These are phyloP conservation scores for Pythium angustatum DNA, from an alignment of 352 stramenopile species.

Conservation along the genomic window DNA sequence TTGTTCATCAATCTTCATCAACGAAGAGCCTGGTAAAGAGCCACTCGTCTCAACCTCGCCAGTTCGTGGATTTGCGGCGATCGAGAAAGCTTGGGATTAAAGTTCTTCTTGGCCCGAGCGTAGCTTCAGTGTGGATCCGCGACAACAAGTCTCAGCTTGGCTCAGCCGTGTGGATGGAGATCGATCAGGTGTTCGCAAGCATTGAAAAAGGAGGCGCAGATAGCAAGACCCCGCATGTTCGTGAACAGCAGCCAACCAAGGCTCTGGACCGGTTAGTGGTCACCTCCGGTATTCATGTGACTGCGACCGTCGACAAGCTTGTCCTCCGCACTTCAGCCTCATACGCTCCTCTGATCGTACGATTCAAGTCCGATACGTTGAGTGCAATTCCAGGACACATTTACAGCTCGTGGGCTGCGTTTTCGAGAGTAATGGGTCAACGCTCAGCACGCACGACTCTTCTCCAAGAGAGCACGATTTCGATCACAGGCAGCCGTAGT, in stretches of 20 bases:
- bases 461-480: constrained; percentile 51
- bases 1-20: not conserved
- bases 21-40: not conserved
- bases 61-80: not conserved
- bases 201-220: constrained; percentile 40
- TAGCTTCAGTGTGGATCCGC: constrained; percentile 58
- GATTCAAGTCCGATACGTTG: constrained; percentile 41
- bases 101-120: constrained; percentile 62
- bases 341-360: constrained; percentile 39
- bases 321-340: constrained; percentile 45
- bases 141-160: not conserved
- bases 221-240: not conserved
- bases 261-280: constrained; percentile 48
- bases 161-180: constrained; percentile 40
- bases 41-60: not conserved
- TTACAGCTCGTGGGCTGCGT: constrained; percentile 51
- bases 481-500: constrained; percentile 12
- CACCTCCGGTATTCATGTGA: constrained; percentile 41
- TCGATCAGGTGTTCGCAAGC: constrained; percentile 68
- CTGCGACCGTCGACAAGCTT: constrained; percentile 70
- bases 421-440: constrained; percentile 42
- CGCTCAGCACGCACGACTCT: constrained; percentile 49
- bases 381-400: constrained; percentile 41
- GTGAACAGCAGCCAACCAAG: not conserved
- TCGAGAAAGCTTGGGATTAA: constrained; percentile 33